These are phyloP conservation scores for Sporisorium exsertum DNA, from an alignment of 1,284 basidiomycete species.

Conservation along the genomic window DNA sequence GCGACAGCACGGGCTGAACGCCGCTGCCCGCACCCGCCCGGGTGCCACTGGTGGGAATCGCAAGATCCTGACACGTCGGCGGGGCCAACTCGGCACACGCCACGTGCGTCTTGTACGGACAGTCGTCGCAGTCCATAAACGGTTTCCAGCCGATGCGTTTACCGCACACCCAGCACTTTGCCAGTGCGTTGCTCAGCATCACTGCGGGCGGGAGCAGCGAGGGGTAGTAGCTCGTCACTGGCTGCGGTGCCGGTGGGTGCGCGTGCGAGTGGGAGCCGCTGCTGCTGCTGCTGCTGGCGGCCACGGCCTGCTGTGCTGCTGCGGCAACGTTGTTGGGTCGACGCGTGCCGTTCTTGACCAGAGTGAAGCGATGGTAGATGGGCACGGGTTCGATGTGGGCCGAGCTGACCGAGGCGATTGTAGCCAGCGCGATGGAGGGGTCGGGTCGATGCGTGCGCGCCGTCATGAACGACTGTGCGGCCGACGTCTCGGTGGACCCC, in stretches of 20 bases:
- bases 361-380: constrained; percentile 62
- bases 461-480: constrained; percentile 55
- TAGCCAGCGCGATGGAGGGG: constrained; percentile 56
- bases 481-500: constrained; percentile 32
- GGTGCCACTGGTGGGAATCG: constrained; percentile 34
- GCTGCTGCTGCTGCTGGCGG: constrained; percentile 11
- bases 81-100: constrained; percentile 60
- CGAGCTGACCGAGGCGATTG: constrained; percentile 52
- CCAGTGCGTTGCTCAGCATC: constrained; percentile 63
- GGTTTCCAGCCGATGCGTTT: constrained; percentile 64
- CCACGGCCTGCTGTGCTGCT: constrained; percentile 33
- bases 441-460: constrained; percentile 52
- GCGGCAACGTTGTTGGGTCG: constrained; percentile 48
- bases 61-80: constrained; percentile 60
- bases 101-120: constrained; percentile 65
- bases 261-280: too few relatives aligned
- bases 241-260: constrained; percentile 14
- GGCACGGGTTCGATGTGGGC: constrained; percentile 32
- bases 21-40: constrained; percentile 22
- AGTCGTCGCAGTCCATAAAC: constrained; percentile 67
- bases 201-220: constrained; percentile 60
- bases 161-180: constrained; percentile 63
- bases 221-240: constrained; percentile 25
- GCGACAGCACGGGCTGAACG: constrained; percentile 38
- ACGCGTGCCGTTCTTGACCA: constrained; percentile 63